phyloP scores from a whole-genome alignment of 148 eudicot genomes.

The Chenopodium album region DNA sequence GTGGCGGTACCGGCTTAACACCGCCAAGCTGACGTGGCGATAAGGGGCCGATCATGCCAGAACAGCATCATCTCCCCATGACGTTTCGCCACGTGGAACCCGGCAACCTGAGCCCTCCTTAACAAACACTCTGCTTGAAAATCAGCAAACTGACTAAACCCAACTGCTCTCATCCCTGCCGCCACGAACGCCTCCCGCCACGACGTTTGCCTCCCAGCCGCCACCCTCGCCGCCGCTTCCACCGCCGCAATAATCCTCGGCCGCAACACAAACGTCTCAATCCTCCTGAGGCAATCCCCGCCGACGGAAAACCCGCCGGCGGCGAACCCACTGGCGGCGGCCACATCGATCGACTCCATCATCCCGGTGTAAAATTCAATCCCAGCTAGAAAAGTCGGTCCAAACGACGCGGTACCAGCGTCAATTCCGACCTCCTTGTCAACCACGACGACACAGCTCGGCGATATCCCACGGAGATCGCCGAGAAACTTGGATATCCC shows the following conservation, averaged over 20 bases:
- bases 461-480: conserved; percentile 59
- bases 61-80: conserved; percentile 92
- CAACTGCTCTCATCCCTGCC: conserved; percentile 69
- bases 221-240: conserved; percentile 55
- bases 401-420: conserved; percentile 53
- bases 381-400: conserved; percentile 53
- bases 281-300: conserved; percentile 62
- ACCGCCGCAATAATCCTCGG: conserved; percentile 77
- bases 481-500: conserved; percentile 43
- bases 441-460: conserved; percentile 63
- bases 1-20: conserved; percentile 30
- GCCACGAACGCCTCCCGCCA: conserved; percentile 70
- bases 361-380: conserved; percentile 74
- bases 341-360: conserved; percentile 80
- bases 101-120: conserved; percentile 65
- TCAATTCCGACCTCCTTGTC: conserved; percentile 64
- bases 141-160: conserved; percentile 78
- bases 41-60: conserved; percentile 79
- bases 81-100: conserved; percentile 83
- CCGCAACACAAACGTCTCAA: conserved; percentile 60
- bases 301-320: conserved; percentile 39
- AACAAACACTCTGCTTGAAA: conserved; percentile 83
- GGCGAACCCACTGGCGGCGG: conserved; percentile 36
- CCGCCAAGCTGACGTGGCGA: conserved; percentile 91
- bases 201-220: conserved; percentile 41